Conservation (phyloP, 768 basidiomycete genomes). For the Kwoniella newhampshirensis region DNA sequence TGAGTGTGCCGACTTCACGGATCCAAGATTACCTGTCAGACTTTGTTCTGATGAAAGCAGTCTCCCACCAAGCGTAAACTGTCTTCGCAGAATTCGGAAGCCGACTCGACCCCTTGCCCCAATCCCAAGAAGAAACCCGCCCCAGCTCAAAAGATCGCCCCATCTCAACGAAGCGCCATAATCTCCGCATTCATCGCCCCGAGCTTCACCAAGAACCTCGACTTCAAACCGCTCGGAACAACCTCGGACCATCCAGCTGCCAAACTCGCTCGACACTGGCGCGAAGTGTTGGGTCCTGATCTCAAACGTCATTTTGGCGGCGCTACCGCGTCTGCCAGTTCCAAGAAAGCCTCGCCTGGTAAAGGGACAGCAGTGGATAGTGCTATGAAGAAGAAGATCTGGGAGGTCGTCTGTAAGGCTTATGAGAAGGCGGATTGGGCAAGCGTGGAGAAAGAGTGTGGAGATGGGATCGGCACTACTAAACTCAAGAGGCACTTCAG, state of each 20-base stretch:
- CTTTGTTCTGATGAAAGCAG: not conserved
- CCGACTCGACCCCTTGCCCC: conserved; percentile 6
- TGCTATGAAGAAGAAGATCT: conserved; percentile 23
- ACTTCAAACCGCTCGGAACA: conserved; percentile 6
- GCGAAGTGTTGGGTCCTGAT: conserved; percentile 33
- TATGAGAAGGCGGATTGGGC: conserved; percentile 37
- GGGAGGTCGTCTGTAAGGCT: conserved; percentile 25
- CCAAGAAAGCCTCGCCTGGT: no score
- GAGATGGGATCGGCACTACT: conserved; percentile 10
- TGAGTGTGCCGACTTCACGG: not conserved
- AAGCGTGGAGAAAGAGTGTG: not conserved
- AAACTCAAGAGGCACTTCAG: conserved; percentile 44
- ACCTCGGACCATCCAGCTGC: conserved; percentile 3
- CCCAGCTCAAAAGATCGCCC: conserved; percentile 31
- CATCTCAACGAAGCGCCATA: conserved; percentile 13
- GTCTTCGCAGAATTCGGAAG: not conserved
- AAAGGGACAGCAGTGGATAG: not conserved
- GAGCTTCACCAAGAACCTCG: conserved; percentile 16
- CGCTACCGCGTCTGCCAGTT: no score
- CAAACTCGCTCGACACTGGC: conserved; percentile 41
- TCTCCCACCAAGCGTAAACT: conserved; percentile 7
- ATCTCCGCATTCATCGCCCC: conserved; percentile 19
- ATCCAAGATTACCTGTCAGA: not conserved
- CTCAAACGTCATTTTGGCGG: conserved; percentile 12
- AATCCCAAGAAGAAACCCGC: conserved; percentile 1